These are phyloP conservation scores for Colletotrichum sp. DNA, from an alignment of 2,329 filamentous ascomycete species.

Conservation along the genomic window DNA sequence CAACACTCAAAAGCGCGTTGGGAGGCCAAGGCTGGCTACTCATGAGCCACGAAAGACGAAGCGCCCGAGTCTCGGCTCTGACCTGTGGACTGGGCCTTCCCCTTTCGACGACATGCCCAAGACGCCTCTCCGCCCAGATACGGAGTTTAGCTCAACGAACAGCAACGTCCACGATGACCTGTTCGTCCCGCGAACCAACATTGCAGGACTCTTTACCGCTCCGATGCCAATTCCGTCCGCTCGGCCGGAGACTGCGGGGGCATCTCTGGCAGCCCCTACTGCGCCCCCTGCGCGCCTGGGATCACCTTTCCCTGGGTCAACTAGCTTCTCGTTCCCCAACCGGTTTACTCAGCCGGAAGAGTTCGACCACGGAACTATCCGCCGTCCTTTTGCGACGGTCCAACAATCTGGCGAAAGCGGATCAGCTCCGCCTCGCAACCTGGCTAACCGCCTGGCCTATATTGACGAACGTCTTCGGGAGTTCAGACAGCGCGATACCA, in stretches of 20 bases:
- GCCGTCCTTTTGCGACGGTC: slow-evolving; percentile 62
- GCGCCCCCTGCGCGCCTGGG: slow-evolving; percentile 56
- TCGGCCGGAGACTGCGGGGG: background rate
- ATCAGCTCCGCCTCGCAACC: slow-evolving; percentile 43
- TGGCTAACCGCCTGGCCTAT: slow-evolving; percentile 60
- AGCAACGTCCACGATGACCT: slow-evolving; percentile 39
- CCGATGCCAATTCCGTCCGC: slow-evolving; percentile 6
- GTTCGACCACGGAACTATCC: slow-evolving; percentile 49
- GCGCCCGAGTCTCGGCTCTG: slow-evolving; percentile 59
- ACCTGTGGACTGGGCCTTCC: slow-evolving; percentile 57
- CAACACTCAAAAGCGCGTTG: slow-evolving; percentile 57
- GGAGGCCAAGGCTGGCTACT: slow-evolving; percentile 48
- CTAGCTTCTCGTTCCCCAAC: slow-evolving; percentile 66
- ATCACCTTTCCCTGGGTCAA: slow-evolving; percentile 60
- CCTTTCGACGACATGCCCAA: slow-evolving; percentile 27
- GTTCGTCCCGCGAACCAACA: slow-evolving; percentile 46
- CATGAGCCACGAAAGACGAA: slow-evolving; percentile 54
- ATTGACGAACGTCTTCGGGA: slow-evolving; percentile 64
- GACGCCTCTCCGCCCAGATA: slow-evolving; percentile 23
- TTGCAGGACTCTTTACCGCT: slow-evolving; percentile 43
- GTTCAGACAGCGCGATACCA: slow-evolving; percentile 49
- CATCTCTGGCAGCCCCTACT: slow-evolving; percentile 29
- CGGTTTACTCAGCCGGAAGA: slow-evolving; percentile 53
- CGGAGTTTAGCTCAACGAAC: slow-evolving; percentile 39
- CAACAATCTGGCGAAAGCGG: slow-evolving; percentile 49